Percentiles rank a stretch among this genome's conserved stretches.
These are phyloP conservation scores for Wolfiporia cocos DNA, from an alignment of 1,284 basidiomycete genomes.

Conservation along the genomic window DNA sequence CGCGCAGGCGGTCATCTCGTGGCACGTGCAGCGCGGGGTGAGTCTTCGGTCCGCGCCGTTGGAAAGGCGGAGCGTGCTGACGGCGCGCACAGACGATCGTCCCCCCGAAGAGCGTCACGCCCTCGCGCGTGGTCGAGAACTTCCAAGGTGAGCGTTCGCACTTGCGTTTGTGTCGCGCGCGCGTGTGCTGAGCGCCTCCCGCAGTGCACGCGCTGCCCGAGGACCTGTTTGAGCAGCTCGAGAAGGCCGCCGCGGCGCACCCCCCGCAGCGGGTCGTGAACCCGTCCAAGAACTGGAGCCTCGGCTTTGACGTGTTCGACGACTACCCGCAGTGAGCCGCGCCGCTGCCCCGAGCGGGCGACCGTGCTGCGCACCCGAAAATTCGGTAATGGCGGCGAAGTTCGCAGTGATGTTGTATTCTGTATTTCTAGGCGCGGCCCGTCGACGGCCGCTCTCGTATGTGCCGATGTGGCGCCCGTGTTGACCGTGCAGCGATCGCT, in stretches of 20 bases:
- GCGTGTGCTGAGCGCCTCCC: conserved; percentile 33
- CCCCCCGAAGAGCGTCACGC: conserved; percentile 76
- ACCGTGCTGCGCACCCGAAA: too few relatives aligned
- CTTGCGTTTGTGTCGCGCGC: neutral
- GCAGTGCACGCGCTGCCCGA: conserved; percentile 49
- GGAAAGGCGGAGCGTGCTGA: neutral
- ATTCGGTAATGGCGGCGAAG: too few relatives aligned
- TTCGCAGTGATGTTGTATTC: too few relatives aligned
- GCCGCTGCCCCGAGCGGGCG: too few relatives aligned
- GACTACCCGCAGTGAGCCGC: conserved; percentile 25
- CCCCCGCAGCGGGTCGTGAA: conserved; percentile 48
- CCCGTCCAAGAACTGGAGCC: conserved; percentile 56
- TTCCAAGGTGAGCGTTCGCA: conserved; percentile 41
- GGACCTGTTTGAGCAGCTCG: conserved; percentile 51
- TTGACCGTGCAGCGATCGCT: too few relatives aligned
- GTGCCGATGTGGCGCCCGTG: too few relatives aligned
- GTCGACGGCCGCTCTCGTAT: too few relatives aligned
- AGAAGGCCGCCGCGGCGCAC: conserved; percentile 53
- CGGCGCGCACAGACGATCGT: conserved; percentile 47
- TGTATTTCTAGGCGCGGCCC: too few relatives aligned
- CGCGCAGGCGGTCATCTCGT: conserved; percentile 75
- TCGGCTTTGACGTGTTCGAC: conserved; percentile 59
- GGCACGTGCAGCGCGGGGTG: conserved; percentile 77
- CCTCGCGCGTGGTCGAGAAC: conserved; percentile 69
- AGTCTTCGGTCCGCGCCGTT: conserved; percentile 19